These are phyloP conservation scores for Ustilago bromivora DNA, from an alignment of 1,284 basidiomycete species.

Conservation along the genomic window DNA sequence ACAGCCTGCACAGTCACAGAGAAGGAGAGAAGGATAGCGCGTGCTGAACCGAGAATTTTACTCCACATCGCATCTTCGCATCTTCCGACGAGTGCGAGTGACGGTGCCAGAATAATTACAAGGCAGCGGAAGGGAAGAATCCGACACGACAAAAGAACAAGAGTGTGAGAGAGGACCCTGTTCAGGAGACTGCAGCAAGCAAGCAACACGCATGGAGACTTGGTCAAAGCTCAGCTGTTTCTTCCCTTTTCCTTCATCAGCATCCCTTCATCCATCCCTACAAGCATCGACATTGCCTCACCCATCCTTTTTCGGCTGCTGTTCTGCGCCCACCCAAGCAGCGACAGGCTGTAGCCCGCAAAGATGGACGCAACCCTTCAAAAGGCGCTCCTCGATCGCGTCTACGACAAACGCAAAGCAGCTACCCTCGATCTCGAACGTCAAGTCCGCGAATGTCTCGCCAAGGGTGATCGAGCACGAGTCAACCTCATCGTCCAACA, in stretches of 20 bases:
- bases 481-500: slow-evolving; percentile 93
- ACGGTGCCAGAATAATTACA: background rate
- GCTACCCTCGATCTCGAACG: slow-evolving; percentile 96
- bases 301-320: background rate
- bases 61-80: slow-evolving; percentile 8
- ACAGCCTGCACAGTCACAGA: background rate
- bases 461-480: slow-evolving; percentile 81
- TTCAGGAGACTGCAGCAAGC: background rate
- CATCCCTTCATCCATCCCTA: background rate
- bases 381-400: slow-evolving; percentile 68
- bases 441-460: slow-evolving; percentile 89
- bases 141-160: background rate
- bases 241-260: background rate
- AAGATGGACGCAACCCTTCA: slow-evolving; percentile 60
- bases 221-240: background rate
- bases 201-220: slow-evolving; percentile 4
- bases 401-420: slow-evolving; percentile 92
- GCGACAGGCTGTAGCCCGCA: background rate
- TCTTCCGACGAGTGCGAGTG: background rate
- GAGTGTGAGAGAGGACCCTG: slow-evolving; percentile 2
- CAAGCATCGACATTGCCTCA: background rate
- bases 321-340: background rate
- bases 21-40: background rate
- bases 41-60: slow-evolving; percentile 4
- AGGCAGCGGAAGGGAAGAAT: background rate